Evolutionary conservation across 345 rosid species (phyloP), one percentile per base, ranked within the genome.

Genomic region (Eucalyptus dawsonii): DNA sequence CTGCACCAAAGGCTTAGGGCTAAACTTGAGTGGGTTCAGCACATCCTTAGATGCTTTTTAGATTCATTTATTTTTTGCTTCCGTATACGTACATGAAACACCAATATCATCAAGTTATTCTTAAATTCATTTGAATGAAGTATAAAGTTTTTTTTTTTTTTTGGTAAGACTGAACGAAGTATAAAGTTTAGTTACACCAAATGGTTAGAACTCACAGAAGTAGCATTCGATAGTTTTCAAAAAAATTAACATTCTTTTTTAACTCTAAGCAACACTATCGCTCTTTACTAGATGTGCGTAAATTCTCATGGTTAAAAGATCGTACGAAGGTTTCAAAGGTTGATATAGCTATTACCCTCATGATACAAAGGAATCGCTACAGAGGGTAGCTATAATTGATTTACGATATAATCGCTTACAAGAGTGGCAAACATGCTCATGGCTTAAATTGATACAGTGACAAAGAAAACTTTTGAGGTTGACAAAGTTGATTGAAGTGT

Each of bases 221-320:
- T 9, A 19, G 44, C 24, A 72, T 72, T 72, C 6, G 25, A 72
- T 34, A 34, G 44, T 17, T 19, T 72, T 72, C 13, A 11, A 34
- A 15, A 14, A 15, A 72, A 17, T 11, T 17, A 72, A 65, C 7
- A 34, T 6, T 69, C 0, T 34, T 72, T 72, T 11, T 72, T 72
- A 19, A 5, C 44, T 19, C 42, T 17, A 19, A 72, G 80, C 17
- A 34, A 19, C 7, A 14, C 45, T 37, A 19, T 72, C 2, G 44
- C 25, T 25, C 8, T 19, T 72, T 72, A 34, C 14, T 34, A 72
- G 45, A 19, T 5, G 0, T 1, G 6, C 1, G 22, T 0, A 16
- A 0, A 69, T 3, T 16, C 80, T 69, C 80, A 8, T 15, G 11
- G 11, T 67, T 16, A 67, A 67, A 31, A 31, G 22, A 31, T 1